Evolutionary conservation across 23 red algal genomes (phyloP).

Genomic region (Chondrus crispus): DNA sequence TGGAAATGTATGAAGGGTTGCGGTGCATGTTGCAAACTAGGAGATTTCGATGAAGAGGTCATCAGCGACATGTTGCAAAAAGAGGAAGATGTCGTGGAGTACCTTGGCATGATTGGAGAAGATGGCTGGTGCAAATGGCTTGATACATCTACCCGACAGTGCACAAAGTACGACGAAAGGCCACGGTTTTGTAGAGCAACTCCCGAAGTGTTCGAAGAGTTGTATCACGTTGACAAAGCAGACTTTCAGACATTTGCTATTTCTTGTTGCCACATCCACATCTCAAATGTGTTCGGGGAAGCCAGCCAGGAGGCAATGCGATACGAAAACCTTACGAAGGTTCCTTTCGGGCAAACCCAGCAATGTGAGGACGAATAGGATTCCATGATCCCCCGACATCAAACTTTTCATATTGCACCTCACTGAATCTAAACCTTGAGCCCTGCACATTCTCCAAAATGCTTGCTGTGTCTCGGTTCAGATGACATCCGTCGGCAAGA

Average conservation of each 20-base stretch:
- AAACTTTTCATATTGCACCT: slow-evolving; percentile 10
- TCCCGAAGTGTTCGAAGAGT: slow-evolving; percentile 36
- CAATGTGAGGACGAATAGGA: slow-evolving; percentile 11
- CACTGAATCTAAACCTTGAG: too few species aligned
- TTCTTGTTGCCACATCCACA: slow-evolving; percentile 53
- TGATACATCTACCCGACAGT: slow-evolving; percentile 32
- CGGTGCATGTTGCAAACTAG: slow-evolving; percentile 72
- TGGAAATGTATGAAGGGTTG: slow-evolving; percentile 63
- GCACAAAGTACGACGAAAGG: slow-evolving; percentile 29
- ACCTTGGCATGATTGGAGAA: slow-evolving; percentile 27
- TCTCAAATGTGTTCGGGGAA: slow-evolving; percentile 29
- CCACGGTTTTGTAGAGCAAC: slow-evolving; percentile 68
- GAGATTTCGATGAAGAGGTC: background rate
- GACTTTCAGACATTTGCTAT: slow-evolving; percentile 50
- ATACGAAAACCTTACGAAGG: background rate
- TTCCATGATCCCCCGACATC: slow-evolving; percentile 22
- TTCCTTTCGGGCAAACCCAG: slow-evolving; percentile 24
- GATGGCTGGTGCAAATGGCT: slow-evolving; percentile 70
- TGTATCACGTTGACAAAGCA: slow-evolving; percentile 4
- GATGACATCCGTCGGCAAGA: slow-evolving; percentile 68
- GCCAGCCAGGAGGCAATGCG: slow-evolving; percentile 29
- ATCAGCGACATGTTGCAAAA: background rate
- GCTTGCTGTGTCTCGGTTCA: slow-evolving; percentile 42
- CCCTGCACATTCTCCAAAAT: background rate
- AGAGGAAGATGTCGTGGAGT: slow-evolving; percentile 42